These are phyloP conservation scores for Ogataea ramenticola DNA, from an alignment of 805 yeast genomes.

Conservation along the genomic window DNA sequence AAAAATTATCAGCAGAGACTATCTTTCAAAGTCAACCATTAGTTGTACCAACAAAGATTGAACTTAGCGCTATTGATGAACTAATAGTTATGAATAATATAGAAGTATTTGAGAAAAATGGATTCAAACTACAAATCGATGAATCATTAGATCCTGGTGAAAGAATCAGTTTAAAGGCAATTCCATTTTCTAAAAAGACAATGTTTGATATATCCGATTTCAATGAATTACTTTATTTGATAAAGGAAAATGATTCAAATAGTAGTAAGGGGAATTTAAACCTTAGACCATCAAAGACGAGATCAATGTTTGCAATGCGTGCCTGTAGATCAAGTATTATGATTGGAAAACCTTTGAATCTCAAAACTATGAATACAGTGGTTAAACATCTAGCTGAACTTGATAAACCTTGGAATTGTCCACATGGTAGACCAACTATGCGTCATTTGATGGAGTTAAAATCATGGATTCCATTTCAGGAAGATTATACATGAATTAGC, in stretches of 20 bases:
- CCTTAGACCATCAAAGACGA: conserved; percentile 66
- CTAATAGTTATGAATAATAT: conserved; percentile 56
- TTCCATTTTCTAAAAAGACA: conserved; percentile 69
- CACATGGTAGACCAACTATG: conserved; percentile 98
- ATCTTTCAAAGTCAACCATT: conserved; percentile 63
- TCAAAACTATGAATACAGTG: conserved; percentile 55
- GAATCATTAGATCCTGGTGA: conserved; percentile 49
- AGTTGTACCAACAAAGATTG: conserved; percentile 50
- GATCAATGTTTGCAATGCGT: conserved; percentile 85
- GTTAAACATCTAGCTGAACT: conserved; percentile 61
- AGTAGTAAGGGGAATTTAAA: conserved; percentile 33
- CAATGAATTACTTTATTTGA: conserved; percentile 64
- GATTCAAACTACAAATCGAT: conserved; percentile 55
- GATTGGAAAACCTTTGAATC: conserved; percentile 73
- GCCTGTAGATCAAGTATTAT: conserved; percentile 92
- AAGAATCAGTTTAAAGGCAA: conserved; percentile 45
- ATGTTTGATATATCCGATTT: conserved; percentile 65
- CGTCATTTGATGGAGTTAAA: conserved; percentile 70
- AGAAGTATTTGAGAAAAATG: conserved; percentile 59
- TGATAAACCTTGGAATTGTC: conserved; percentile 94
- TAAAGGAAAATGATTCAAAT: conserved; percentile 42
- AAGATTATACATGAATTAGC: conserved; percentile 21
- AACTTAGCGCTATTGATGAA: conserved; percentile 74
- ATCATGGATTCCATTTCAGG: conserved; percentile 35
- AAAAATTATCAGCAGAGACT: conserved; percentile 49